These are phyloP conservation scores for Shiraia bambusicola DNA, from an alignment of 2,329 filamentous ascomycete genomes.

Conservation along the genomic window DNA sequence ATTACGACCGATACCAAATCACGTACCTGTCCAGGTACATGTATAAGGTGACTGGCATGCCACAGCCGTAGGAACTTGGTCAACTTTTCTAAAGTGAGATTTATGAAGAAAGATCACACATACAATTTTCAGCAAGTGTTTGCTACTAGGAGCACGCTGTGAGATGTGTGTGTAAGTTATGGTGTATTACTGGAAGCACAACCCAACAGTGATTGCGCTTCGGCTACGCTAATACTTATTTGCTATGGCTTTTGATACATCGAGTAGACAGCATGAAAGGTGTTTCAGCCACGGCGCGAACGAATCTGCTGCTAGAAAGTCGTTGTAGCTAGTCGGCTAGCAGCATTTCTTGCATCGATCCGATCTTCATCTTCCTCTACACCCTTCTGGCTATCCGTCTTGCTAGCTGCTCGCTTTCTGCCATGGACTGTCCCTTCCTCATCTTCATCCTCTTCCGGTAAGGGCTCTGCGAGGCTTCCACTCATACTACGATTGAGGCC, in stretches of 20 bases:
- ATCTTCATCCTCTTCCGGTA: conserved; percentile 64
- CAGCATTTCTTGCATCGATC: conserved; percentile 92
- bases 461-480: conserved; percentile 61
- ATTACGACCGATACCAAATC: too few relatives aligned
- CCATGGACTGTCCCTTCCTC: conserved; percentile 50
- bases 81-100: too few relatives aligned
- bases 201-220: background rate
- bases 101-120: too few relatives aligned
- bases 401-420: conserved; percentile 52
- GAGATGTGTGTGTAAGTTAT: too few relatives aligned
- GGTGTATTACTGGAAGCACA: too few relatives aligned
- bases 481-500: conserved; percentile 76
- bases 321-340: conserved; percentile 88
- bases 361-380: conserved; percentile 89
- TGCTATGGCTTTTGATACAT: conserved; percentile 1
- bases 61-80: too few relatives aligned
- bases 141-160: too few relatives aligned
- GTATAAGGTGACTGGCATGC: too few relatives aligned
- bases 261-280: conserved; percentile 2
- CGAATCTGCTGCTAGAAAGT: conserved; percentile 65
- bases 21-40: too few relatives aligned
- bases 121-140: too few relatives aligned
- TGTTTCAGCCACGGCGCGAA: conserved; percentile 10
- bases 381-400: conserved; percentile 58
- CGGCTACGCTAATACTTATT: background rate